A percentile compares a stretch with the other conserved stretches of the same genome.
These are phyloP conservation scores for Hamigera avellanea DNA, from an alignment of 495 filamentous ascomycete species.

Conservation along the genomic window DNA sequence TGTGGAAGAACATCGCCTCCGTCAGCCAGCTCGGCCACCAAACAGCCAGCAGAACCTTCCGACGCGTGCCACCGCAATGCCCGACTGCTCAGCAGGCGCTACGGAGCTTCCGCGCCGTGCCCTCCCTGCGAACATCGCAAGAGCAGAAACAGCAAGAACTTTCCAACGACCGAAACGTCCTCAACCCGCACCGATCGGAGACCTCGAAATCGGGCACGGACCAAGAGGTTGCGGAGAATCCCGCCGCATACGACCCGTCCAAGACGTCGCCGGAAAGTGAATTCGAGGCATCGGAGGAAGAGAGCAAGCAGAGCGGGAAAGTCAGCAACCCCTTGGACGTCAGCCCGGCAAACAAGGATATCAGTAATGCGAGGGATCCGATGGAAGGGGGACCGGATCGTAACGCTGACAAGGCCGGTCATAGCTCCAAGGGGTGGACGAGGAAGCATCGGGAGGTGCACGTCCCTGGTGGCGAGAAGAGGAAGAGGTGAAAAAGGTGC, in stretches of 20 bases:
- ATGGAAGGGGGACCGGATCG: conserved; percentile 38
- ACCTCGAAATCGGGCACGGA: conserved; percentile 48
- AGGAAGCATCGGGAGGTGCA: conserved; percentile 23
- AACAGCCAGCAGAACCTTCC: conserved; percentile 2
- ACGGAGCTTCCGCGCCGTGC: conserved; percentile 1
- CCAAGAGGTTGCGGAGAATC: conserved; percentile 34
- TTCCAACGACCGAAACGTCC: conserved; percentile 38
- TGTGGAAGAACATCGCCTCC: conserved; percentile 14
- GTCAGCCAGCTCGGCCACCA: conserved; percentile 10
- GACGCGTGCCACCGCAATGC: background rate
- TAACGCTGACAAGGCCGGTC: conserved; percentile 23
- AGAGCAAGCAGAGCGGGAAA: conserved; percentile 15
- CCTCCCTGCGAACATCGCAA: conserved; percentile 2
- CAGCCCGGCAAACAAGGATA: conserved; percentile 47
- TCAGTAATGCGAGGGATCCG: conserved; percentile 34
- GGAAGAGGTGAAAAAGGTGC: too few species aligned
- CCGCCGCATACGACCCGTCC: conserved; percentile 49
- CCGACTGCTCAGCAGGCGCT: too few species aligned
- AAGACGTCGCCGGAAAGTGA: conserved; percentile 46
- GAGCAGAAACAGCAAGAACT: conserved; percentile 19
- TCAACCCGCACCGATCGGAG: conserved; percentile 45
- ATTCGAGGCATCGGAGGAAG: conserved; percentile 27
- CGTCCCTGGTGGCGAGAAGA: background rate
- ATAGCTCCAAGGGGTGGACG: conserved; percentile 35
- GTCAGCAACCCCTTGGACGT: conserved; percentile 42